Base-by-base conservation (phyloP, 2,329 filamentous ascomycete genomes). In the Aspergillus terreus region DNA sequence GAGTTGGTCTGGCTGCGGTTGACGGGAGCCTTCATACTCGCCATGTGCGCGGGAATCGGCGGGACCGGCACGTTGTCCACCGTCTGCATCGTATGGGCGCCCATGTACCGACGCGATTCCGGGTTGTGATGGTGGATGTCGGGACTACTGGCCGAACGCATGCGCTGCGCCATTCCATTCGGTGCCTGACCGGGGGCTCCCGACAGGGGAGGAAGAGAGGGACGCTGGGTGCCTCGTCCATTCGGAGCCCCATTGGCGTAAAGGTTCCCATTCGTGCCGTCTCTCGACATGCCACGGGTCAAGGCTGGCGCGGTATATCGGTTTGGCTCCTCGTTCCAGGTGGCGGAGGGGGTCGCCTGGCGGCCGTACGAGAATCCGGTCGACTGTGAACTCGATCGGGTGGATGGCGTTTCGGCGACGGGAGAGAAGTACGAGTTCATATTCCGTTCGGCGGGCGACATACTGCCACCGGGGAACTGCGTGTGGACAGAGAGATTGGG, bases 391-490 rank as follows among this genome's bases (percentile, higher is more conserved):
- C 74, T 78, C 12, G 75, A 77, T 50, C 76, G 65, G 15, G 74
- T 72, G 4, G 88, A 90, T 4, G 88, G 65, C 11, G 75, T 71
- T 53, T 96, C 92, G 32, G 80, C 82, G 2, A 86, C 81, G 0
- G 94, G 94, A 0, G 92, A 97, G 71, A 99, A 99, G 72, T 96
- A 97, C 3, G 92, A 96, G 52, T 91, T 90, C n/a, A 78, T 82
- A 33, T 76, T 78, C 47, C 82, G 79, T 17, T 82, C 77, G 23
- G 78, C 76, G 1, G 89, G 87, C 12, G 87, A 89, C 47, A 75
- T 70, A 50, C 68, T 71, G 23, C 70, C 71, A 49, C 62, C 67
- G n/a, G 79, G 65, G 59, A 82, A 76, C 61, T 83, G 79, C 15
- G 75, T 76, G 63, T 92, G 88, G 23, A 96, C 72, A 55, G 84